Conservation (phyloP, 352 stramenopile genomes). For the Halophytophthora batemanensis region DNA sequence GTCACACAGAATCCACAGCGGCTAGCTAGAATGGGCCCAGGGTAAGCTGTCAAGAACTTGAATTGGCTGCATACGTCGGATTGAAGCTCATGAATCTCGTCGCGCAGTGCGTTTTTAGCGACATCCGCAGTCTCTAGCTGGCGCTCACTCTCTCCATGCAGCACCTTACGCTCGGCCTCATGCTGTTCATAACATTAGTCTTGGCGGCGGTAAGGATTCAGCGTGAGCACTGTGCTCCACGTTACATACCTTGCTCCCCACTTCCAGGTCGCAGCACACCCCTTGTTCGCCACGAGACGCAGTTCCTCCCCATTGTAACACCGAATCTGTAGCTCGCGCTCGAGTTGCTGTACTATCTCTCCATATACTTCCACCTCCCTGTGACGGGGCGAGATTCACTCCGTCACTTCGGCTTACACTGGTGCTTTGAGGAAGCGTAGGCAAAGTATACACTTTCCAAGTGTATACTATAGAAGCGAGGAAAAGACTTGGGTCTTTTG, state of each 20-base stretch:
- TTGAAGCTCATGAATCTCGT: constrained; percentile 17
- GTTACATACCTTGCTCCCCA: constrained; percentile 17
- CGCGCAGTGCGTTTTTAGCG: constrained; percentile 8
- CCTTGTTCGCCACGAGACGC: constrained; percentile 35
- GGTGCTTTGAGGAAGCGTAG: too few species aligned
- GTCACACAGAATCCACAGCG: too few species aligned
- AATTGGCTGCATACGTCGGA: constrained; percentile 9
- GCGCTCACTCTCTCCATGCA: constrained; percentile 11
- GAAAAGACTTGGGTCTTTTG: too few species aligned
- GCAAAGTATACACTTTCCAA: too few species aligned
- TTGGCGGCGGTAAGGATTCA: background rate
- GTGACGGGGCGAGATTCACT: too few species aligned
- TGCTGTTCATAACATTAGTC: constrained; percentile 5
- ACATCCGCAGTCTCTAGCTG: constrained; percentile 5
- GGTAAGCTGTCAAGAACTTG: too few species aligned
- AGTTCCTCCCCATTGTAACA: constrained; percentile 29
- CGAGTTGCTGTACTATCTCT: constrained; percentile 27
- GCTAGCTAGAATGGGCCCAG: too few species aligned
- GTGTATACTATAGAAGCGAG: too few species aligned
- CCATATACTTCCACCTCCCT: constrained; percentile 52
- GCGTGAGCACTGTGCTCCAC: background rate
- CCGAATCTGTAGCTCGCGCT: constrained; percentile 26
- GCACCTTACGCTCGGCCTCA: constrained; percentile 6
- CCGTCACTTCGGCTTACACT: too few species aligned
- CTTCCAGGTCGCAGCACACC: constrained; percentile 37